A percentile compares a stretch with the other conserved stretches of the same genome.
These are phyloP conservation scores for Claviceps arundinis DNA, from an alignment of 2,329 filamentous ascomycete species.

Conservation along the genomic window DNA sequence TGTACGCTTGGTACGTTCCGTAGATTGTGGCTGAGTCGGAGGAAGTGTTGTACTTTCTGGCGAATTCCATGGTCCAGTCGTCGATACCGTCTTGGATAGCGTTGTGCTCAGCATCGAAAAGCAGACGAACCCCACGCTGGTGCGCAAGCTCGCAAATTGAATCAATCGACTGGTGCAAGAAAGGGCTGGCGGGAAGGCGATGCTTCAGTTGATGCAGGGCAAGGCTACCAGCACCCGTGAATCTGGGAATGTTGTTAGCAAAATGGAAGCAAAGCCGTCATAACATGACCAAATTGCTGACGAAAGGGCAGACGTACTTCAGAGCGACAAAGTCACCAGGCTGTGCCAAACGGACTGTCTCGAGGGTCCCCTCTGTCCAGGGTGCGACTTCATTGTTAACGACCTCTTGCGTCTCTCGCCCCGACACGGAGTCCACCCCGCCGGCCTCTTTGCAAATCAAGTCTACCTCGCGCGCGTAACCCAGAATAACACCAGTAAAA, in stretches of 20 bases:
- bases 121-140: conserved; percentile 54
- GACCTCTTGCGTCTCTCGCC: conserved; percentile 33
- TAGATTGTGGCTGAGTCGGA: conserved; percentile 59
- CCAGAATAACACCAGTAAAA: conserved; percentile 71
- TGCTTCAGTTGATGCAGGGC: conserved; percentile 55
- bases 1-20: conserved; percentile 67
- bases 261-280: neutral
- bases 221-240: conserved; percentile 69
- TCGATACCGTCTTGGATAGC: conserved; percentile 69
- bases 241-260: conserved; percentile 26
- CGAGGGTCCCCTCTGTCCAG: conserved; percentile 63
- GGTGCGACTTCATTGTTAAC: conserved; percentile 48
- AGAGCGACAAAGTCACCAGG: conserved; percentile 51
- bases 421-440: conserved; percentile 29
- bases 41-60: conserved; percentile 59
- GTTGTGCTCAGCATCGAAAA: conserved; percentile 80
- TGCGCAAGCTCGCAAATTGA: conserved; percentile 61
- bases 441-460: conserved; percentile 41
- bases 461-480: conserved; percentile 74
- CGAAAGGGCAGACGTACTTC: conserved; percentile 32
- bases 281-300: neutral
- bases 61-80: conserved; percentile 64
- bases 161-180: conserved; percentile 57
- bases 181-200: conserved; percentile 46
- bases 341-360: conserved; percentile 56